phyloP scores from a whole-genome alignment of 192 early-diverging fungal species.

The Geranomyces variabilis region DNA sequence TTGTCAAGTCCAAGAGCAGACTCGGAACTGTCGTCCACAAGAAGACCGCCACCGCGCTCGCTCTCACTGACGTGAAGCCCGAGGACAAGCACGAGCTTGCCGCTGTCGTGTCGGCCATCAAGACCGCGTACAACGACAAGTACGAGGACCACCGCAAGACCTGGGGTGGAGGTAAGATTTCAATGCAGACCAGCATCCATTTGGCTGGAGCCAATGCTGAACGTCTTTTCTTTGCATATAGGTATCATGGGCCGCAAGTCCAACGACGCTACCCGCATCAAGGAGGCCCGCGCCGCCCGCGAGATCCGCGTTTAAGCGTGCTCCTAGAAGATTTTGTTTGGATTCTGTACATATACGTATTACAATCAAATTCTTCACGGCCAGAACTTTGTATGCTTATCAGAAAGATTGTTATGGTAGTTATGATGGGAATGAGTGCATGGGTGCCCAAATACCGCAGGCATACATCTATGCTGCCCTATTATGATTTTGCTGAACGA shows the following conservation, averaged over 20 bases:
- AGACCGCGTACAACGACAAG: constrained; percentile 97
- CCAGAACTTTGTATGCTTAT: no score
- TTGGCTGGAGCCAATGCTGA: no score
- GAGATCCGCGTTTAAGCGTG: constrained; percentile 45
- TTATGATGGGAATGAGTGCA: no score
- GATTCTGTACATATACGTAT: no score
- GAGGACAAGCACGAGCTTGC: constrained; percentile 95
- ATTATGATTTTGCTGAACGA: no score
- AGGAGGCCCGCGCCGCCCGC: constrained; percentile 57
- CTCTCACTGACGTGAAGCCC: constrained; percentile 88
- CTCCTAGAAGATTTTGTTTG: no score
- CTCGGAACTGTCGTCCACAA: constrained; percentile 99
- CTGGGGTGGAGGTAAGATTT: constrained; percentile 81
- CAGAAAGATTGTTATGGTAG: no score
- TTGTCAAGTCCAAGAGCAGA: constrained; percentile 99
- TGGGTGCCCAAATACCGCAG: no score
- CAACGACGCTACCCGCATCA: constrained; percentile 78
- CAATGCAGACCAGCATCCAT: no score
- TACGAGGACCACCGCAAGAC: constrained; percentile 82
- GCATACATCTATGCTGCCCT: no score
- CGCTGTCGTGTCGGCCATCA: constrained; percentile 85
- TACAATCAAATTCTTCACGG: no score
- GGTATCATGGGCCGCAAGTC: constrained; percentile 97
- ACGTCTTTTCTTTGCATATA: no score
- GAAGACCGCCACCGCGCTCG: constrained; percentile 98